Percentiles rank a stretch among this genome's conserved stretches.
phyloP scores from a whole-genome alignment of 1,284 basidiomycete species.

The Megacollybia platyphylla region DNA sequence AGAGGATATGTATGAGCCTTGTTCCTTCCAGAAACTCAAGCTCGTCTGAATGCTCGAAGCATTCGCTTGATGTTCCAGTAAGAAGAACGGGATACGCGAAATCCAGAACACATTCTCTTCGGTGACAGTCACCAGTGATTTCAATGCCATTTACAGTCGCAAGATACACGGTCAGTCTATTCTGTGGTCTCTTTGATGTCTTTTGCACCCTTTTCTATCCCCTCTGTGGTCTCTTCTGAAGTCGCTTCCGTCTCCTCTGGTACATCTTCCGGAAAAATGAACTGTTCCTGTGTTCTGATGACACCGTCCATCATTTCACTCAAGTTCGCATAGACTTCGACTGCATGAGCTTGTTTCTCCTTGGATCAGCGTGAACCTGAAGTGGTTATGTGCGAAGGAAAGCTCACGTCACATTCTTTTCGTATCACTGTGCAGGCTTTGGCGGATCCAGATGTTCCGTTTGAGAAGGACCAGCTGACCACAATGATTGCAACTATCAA shows the following conservation, averaged over 20 bases:
- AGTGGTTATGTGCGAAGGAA: background rate
- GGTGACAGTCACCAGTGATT: background rate
- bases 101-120: conserved; percentile 17
- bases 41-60: background rate
- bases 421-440: background rate
- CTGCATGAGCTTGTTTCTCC: background rate
- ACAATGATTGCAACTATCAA: background rate
- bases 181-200: background rate
- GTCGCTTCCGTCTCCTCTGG: conserved; percentile 12
- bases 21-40: background rate
- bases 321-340: background rate
- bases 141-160: background rate
- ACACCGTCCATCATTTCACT: background rate
- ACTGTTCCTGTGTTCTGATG: background rate
- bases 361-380: background rate
- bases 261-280: background rate
- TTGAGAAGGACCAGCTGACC: background rate
- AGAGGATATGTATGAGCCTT: background rate
- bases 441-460: background rate
- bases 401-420: background rate
- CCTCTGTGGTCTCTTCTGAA: conserved; percentile 24
- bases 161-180: background rate
- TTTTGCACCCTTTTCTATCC: background rate
- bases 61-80: conserved; percentile 11
- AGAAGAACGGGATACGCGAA: conserved; percentile 29